Evolutionary conservation across 208 protist genomes (phyloP).

Genomic region (Jaenimonas drosophilae): DNA sequence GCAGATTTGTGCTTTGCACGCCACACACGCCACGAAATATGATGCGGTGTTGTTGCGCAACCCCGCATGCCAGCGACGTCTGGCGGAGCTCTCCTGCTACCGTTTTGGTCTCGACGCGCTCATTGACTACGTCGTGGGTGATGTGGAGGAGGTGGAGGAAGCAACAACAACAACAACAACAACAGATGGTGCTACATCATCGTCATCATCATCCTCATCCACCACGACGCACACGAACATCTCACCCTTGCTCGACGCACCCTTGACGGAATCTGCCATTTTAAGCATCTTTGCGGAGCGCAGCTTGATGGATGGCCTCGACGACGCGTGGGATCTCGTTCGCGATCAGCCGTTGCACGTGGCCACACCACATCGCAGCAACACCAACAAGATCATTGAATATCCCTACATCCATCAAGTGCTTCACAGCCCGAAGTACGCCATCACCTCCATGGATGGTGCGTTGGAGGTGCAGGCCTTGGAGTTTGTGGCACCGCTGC

Average conservation of each 20-base stretch:
- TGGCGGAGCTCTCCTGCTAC: constrained; percentile 48
- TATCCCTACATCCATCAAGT: constrained; percentile 51
- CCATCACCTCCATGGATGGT: constrained; percentile 20
- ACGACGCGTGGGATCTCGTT: constrained; percentile 37
- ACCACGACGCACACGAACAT: not conserved
- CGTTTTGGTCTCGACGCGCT: constrained; percentile 55
- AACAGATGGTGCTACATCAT: not conserved
- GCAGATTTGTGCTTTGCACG: constrained; percentile 53
- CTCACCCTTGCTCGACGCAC: constrained; percentile 8
- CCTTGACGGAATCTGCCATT: constrained; percentile 43
- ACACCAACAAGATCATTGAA: constrained; percentile 30
- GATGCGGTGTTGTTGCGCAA: constrained; percentile 63
- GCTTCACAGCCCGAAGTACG: constrained; percentile 30
- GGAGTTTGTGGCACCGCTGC: constrained; percentile 31
- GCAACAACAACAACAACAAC: too few relatives aligned
- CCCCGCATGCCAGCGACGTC: constrained; percentile 45
- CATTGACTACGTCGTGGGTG: constrained; percentile 39
- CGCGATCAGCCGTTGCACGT: constrained; percentile 18
- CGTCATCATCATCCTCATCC: not conserved
- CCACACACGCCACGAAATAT: constrained; percentile 46
- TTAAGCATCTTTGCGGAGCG: constrained; percentile 52
- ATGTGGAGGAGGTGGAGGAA: constrained; percentile 14
- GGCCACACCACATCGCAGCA: constrained; percentile 36
- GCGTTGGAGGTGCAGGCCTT: constrained; percentile 27
- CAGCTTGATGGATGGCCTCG: constrained; percentile 40